Base-by-base conservation (phyloP, 2,329 filamentous ascomycete genomes). In the Didymella exigua region DNA sequence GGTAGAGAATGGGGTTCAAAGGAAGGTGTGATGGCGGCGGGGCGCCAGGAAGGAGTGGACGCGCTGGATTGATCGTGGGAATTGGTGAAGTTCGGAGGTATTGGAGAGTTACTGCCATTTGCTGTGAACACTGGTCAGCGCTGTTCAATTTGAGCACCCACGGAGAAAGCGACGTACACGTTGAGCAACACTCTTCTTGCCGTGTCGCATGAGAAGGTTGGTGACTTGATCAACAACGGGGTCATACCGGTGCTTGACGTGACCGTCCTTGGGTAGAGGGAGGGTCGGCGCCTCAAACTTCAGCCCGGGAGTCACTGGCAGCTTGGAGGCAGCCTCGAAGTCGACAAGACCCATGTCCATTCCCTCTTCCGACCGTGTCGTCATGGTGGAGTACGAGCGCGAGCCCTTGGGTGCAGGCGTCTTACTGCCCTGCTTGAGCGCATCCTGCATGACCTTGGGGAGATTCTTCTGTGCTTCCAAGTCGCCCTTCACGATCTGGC, bases 131-230 rank as follows among this genome's bases (percentile, higher is more conserved):
- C 27, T 38, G 41, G 41, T 55, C 41, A 53, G 29, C 43, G 6
- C 26, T 7, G 38, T 56, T 48, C 45, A 31, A n/a, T 24, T 10
- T 7, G 40, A 24, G 8, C 31, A 18, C 19, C 18, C 30, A 21
- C 45, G 30, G 45, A 47, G 10, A 54, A 62, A 56, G 72, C 41
- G 49, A 60, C 85, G 55, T 82, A 96, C 92, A 79, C 87, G 86
- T 76, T 99, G 91, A n/a, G 95, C 95, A 74, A 85, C 84, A 70
- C 89, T 89, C 73, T 96, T 85, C 81, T 97, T 96, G 66, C 95
- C 95, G 76, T 98, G 85, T 67, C 82, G 82, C 93, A 98, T 99
- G 60, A 99, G 77, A 65, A 96, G 81, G 73, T 92, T 93, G 16
- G 92, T 96, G 66, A 98, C 82, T 79, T 97, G 95, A 62, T 89